Percentiles rank a stretch among this genome's conserved stretches.
Evolutionary conservation across 495 filamentous ascomycete species (phyloP).

Genomic region (Tuber aestivum): DNA sequence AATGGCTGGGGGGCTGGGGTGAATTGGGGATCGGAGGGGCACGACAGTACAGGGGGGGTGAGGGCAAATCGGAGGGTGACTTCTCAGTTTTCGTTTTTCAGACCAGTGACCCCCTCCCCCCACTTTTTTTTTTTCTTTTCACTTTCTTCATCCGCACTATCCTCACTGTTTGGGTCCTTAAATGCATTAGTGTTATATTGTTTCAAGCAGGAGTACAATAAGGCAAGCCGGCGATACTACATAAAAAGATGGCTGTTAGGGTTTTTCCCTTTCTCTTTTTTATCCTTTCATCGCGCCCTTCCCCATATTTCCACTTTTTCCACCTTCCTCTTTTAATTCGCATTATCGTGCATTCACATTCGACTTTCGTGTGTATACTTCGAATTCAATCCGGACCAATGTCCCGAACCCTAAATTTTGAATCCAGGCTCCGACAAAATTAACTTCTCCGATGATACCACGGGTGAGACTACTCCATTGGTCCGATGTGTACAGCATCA

Average conservation of each 20-base stretch:
- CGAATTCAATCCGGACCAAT: not conserved
- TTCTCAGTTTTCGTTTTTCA: not conserved
- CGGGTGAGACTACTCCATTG: not conserved
- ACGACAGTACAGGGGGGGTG: not conserved
- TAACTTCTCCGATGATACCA: not conserved
- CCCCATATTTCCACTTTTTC: not conserved
- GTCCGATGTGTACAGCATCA: not conserved
- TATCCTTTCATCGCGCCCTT: slow-evolving; percentile 4
- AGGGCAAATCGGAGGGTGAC: not conserved
- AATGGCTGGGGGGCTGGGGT: slow-evolving; percentile 3
- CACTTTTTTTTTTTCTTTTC: not conserved
- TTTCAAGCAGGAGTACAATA: not conserved
- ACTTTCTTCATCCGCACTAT: not conserved
- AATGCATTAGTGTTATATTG: not conserved
- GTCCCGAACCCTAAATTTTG: not conserved
- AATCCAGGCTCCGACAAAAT: not conserved
- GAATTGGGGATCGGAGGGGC: not conserved
- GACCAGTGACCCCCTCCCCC: not conserved
- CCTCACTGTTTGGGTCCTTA: not conserved
- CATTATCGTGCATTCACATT: not conserved
- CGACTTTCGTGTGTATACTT: not conserved
- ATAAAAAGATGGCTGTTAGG: not conserved
- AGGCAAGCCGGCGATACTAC: slow-evolving; percentile 4
- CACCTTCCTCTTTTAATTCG: not conserved
- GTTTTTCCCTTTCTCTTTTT: not conserved